Evolutionary conservation across 2,329 filamentous ascomycete species (phyloP).

Genomic region (Trichoderma semiorbis): DNA sequence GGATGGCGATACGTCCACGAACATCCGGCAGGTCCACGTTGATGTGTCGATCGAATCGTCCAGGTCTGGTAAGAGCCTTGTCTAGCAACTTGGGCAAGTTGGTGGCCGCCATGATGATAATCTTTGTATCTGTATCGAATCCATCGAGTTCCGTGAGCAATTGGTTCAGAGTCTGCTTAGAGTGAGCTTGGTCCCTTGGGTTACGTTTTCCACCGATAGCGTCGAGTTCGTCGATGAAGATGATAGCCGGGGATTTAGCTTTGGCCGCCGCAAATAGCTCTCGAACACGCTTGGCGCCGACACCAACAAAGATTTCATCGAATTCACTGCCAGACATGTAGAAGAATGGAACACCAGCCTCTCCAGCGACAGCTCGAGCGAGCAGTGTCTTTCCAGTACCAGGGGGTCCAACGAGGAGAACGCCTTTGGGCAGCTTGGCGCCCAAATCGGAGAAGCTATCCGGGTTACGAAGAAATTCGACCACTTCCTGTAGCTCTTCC

Average conservation of each 20-base stretch:
- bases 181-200: slow-evolving; percentile 86
- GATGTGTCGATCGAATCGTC: slow-evolving; percentile 93
- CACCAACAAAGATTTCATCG: slow-evolving; percentile 96
- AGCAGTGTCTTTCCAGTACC: slow-evolving; percentile 97
- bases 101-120: slow-evolving; percentile 93
- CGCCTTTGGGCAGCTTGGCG: slow-evolving; percentile 94
- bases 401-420: slow-evolving; percentile 89
- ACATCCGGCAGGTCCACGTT: slow-evolving; percentile 87
- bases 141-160: slow-evolving; percentile 95
- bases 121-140: slow-evolving; percentile 89
- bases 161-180: slow-evolving; percentile 97
- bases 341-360: slow-evolving; percentile 97
- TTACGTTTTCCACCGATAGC: slow-evolving; percentile 94
- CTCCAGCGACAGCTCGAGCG: slow-evolving; percentile 90
- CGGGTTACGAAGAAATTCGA: slow-evolving; percentile 92
- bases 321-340: slow-evolving; percentile 99
- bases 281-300: slow-evolving; percentile 92
- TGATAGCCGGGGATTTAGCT: slow-evolving; percentile 82
- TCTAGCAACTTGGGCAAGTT: slow-evolving; percentile 94
- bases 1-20: slow-evolving; percentile 84
- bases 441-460: slow-evolving; percentile 91
- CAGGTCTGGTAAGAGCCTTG: slow-evolving; percentile 89
- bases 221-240: slow-evolving; percentile 93
- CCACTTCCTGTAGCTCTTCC: slow-evolving; percentile 93
- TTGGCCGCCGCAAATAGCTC: slow-evolving; percentile 85